Evolutionary conservation across 805 yeast genomes (phyloP).

Genomic region (Nakazawaea wyomingensis): DNA sequence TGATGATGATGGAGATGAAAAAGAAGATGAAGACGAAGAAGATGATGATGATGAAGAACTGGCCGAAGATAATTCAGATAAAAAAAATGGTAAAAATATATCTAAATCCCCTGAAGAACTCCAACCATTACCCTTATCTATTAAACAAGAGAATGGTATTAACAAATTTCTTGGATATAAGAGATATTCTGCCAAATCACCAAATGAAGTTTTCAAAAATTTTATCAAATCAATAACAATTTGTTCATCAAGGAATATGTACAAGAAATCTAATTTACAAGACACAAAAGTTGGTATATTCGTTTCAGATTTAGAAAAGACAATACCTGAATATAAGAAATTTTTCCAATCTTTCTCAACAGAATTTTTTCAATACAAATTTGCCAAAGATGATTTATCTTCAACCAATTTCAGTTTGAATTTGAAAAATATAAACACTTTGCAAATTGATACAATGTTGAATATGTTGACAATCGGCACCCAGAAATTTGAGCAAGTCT

Average conservation of each 20-base stretch:
- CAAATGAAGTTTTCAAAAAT: slow-evolving; percentile 3
- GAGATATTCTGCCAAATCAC: not conserved
- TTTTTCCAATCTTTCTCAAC: slow-evolving; percentile 5
- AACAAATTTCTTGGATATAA: slow-evolving; percentile 9
- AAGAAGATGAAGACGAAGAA: slow-evolving; percentile 8
- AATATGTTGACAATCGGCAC: slow-evolving; percentile 4
- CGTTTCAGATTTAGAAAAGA: not conserved
- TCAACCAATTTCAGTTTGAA: slow-evolving; percentile 6
- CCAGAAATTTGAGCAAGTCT: slow-evolving; percentile 11
- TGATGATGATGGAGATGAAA: slow-evolving; percentile 9
- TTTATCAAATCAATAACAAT: slow-evolving; percentile 9
- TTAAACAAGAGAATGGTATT: not conserved
- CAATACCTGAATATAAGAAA: slow-evolving; percentile 2
- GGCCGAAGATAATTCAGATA: not conserved
- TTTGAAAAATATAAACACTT: slow-evolving; percentile 5
- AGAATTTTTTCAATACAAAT: slow-evolving; percentile 3
- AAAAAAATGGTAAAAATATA: not conserved
- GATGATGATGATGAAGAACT: slow-evolving; percentile 6
- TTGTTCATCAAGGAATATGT: slow-evolving; percentile 3
- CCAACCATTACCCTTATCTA: not conserved
- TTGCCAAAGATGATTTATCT: not conserved
- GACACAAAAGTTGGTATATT: slow-evolving; percentile 6
- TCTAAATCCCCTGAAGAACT: no score
- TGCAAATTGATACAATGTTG: slow-evolving; percentile 6
- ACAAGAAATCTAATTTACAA: slow-evolving; percentile 6